phyloP scores from a whole-genome alignment of 805 yeast genomes.

The Lachancea dasiensis region DNA sequence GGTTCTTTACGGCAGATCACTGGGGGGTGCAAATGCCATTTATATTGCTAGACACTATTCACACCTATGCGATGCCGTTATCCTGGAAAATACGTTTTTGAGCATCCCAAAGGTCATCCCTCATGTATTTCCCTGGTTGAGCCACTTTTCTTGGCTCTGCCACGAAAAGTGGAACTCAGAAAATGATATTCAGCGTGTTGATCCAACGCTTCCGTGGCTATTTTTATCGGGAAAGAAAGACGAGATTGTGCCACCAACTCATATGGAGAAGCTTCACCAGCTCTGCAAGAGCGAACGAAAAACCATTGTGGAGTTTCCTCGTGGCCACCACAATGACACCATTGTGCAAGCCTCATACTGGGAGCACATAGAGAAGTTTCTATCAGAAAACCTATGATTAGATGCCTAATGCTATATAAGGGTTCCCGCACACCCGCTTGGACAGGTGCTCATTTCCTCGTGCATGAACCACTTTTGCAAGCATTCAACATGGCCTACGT shows the following conservation, averaged over 20 bases:
- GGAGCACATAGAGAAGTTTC: conserved; percentile 56
- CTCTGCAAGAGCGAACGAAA: conserved; percentile 48
- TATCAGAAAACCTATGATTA: conserved; percentile 33
- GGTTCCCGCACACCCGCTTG: conserved; percentile 50
- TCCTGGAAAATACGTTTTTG: conserved; percentile 83
- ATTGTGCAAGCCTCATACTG: conserved; percentile 71
- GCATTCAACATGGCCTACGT: conserved; percentile 79
- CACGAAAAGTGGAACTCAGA: conserved; percentile 85
- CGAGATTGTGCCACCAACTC: conserved; percentile 87
- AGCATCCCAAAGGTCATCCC: conserved; percentile 67
- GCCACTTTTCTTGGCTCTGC: conserved; percentile 52
- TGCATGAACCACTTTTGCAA: conserved; percentile 69
- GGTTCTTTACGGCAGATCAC: conserved; percentile 77
- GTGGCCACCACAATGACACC: conserved; percentile 80
- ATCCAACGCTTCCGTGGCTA: conserved; percentile 54
- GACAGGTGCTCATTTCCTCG: conserved; percentile 64
- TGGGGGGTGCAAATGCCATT: conserved; percentile 93
- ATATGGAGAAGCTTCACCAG: conserved; percentile 58
- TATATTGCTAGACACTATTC: conserved; percentile 64
- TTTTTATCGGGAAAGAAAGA: conserved; percentile 70
- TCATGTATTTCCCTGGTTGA: conserved; percentile 64
- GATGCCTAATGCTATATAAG: conserved; percentile 7
- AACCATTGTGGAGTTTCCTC: conserved; percentile 46
- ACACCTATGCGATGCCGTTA: conserved; percentile 49
- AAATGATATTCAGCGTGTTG: conserved; percentile 44